Evolutionary conservation across 1,284 basidiomycete species (phyloP), one percentile per base, ranked within the genome.

Genomic region (Trichosporon ovoides): DNA sequence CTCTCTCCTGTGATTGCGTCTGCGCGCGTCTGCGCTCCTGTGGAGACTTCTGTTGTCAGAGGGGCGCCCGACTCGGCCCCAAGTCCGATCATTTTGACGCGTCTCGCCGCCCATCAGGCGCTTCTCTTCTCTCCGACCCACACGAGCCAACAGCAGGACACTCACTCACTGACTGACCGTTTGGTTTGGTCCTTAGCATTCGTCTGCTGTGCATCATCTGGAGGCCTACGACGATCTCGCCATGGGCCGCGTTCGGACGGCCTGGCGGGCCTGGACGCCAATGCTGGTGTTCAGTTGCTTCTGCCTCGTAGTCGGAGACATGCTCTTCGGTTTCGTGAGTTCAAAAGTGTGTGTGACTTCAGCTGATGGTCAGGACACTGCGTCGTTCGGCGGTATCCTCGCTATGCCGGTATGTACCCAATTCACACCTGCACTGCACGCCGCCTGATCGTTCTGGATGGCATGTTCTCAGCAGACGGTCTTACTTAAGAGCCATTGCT

Each of bases 271-370:
- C 4, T 49, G 53, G 52, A 58, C 56, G 28, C 56, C 56, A 2
- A 24, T 48, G 18, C 52, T 58, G 16, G 56, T 46, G 18, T 58
- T 58, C 35, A 53, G 52, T 14, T 58, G 56, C 43, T 58, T 58
- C 35, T 35, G 40, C 31, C 52, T 58, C 20, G 40, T 58, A 3
- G 52, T 53, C 22, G 56, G 56, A 3, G 51, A 58, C 52, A 38
- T 58, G 56, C 56, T 58, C 19, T 58, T 58, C 13, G 56, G 56
- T 12, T 56, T 38, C 12, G 49, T 51, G 19, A 19, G 49, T 51
- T 6, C 5, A 16, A 13, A 16, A 7, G n/a, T 35, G 13, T 4
- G 34, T 5, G 2, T 35, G 18, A 13, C 5, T 13, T 12, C 6
- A 3, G 14, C 49, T 51, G 11, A 51, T 33, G 18, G 12, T 24